Evolutionary conservation across 2,329 filamentous ascomycete genomes (phyloP), one percentile per base, ranked within the genome.

Genomic region (Pseudopithomyces maydicus): DNA sequence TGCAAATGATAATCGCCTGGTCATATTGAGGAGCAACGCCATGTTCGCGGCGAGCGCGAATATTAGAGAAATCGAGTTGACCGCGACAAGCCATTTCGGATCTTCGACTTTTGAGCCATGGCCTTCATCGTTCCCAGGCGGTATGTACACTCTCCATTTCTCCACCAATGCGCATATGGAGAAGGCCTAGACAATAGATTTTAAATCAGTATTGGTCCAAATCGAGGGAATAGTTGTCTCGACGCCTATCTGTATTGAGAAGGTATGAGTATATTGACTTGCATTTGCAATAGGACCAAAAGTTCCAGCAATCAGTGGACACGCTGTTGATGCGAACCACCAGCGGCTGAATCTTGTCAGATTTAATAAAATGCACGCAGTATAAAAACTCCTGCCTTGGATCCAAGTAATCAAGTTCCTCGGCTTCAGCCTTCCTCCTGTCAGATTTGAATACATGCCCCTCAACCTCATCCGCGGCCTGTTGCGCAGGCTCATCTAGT

Each of bases 301-400:
- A 0, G 82, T 84, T 43, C 77, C 78, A 3, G 84, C 85, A 35
- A 86, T 74, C 2, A 87, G 74, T 14, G 85, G 85, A 63, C 82
- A 83, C 32, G 80, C 83, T 8, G 85, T 87, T 19, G 81, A 84
- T 2, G 84, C 84, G 65, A 87, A 83, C 85, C 85, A 88, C 84
- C 84, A 87, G 54, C 80, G 78, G 65, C 79, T 81, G 43, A 7
- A 42, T 70, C 47, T 66, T 57, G 26, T 44, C 20, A 41, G 17
- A 17, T 3, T 23, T 23, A 15, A 12, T 10, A 15, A 15, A 2
- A 19, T 26, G 7, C 11, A 6, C 1, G 12, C 6, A 32, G 19
- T 5, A 20, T 12, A 43, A 19, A 8, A 23, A 12, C 26, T 35
- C 65, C 35, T 61, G 79, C 76, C 76, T 78, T 45, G 79, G 81